These are phyloP conservation scores for Chloropicon primus DNA, from an alignment of 139 green algal genomes.

Conservation along the genomic window DNA sequence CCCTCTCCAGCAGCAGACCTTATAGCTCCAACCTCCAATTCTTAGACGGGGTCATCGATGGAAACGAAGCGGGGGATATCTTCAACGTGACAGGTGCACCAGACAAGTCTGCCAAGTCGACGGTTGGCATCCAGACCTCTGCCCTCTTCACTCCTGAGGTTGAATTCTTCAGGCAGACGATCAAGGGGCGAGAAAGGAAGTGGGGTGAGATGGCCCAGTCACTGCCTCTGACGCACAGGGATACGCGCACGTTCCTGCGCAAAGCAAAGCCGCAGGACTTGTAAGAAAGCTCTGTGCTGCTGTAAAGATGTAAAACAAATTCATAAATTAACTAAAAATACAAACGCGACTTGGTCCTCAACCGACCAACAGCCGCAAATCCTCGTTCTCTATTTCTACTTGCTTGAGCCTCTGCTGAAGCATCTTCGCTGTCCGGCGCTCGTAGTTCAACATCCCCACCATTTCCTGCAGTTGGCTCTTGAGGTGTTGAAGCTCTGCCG, in stretches of 20 bases:
- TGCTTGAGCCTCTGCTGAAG: not conserved
- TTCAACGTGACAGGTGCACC: not conserved
- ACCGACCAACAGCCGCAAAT: not conserved
- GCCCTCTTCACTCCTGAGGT: not conserved
- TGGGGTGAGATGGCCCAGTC: not conserved
- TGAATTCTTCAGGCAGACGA: not conserved
- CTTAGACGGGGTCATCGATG: not conserved
- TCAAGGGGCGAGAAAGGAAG: not conserved
- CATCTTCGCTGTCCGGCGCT: not conserved
- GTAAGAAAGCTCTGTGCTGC: too few species aligned
- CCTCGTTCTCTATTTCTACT: not conserved
- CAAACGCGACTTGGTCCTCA: too few species aligned
- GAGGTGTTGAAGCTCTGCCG: not conserved
- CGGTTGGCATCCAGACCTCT: not conserved
- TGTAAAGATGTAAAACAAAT: too few species aligned
- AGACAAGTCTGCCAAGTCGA: not conserved
- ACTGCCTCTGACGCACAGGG: not conserved
- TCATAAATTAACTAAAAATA: too few species aligned
- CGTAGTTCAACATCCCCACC: not conserved
- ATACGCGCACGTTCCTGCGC: not conserved
- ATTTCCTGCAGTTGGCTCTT: not conserved
- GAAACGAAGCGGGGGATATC: not conserved
- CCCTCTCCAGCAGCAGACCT: not conserved
- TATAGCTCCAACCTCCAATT: not conserved
- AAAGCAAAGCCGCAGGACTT: not conserved